Conservation (phyloP, 257 asterid species). For the Scutellaria galericulata region DNA sequence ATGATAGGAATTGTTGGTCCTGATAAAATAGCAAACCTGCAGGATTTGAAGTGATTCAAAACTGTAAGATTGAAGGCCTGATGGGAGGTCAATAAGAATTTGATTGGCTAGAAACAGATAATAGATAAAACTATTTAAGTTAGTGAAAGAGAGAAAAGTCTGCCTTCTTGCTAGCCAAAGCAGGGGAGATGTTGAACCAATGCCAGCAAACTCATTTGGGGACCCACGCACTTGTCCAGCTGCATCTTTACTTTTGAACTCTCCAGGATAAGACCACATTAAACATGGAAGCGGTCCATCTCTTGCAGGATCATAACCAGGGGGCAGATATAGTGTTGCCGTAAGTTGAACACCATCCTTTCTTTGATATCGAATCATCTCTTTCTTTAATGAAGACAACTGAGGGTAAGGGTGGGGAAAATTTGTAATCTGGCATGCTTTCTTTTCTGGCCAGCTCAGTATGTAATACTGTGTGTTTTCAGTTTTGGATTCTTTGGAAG, state of each 20-base stretch:
- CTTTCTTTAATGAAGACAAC: constrained; percentile 84
- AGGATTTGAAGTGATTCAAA: constrained; percentile 30
- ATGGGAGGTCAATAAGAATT: constrained; percentile 29
- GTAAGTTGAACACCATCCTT: constrained; percentile 99
- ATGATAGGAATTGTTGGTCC: constrained; percentile 99
- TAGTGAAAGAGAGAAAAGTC: constrained; percentile 36
- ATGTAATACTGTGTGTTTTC: constrained; percentile 89
- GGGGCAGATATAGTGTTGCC: constrained; percentile 93
- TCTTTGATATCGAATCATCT: constrained; percentile 91
- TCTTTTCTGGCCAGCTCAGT: constrained; percentile 87
- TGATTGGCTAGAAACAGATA: constrained; percentile 19
- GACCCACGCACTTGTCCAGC: constrained; percentile 99
- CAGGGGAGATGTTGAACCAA: constrained; percentile 90
- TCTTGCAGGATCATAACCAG: constrained; percentile 78
- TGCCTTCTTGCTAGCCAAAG: constrained; percentile 98
- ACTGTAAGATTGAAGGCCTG: constrained; percentile 21
- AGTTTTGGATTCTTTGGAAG: constrained; percentile 94
- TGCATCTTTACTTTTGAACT: constrained; percentile 96
- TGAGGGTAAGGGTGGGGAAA: constrained; percentile 99
- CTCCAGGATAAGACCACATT: constrained; percentile 99
- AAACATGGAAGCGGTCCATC: constrained; percentile 99
- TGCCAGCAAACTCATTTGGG: constrained; percentile 97
- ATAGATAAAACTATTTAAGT: constrained; percentile 12
- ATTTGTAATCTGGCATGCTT: constrained; percentile 79
- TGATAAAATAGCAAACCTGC: constrained; percentile 87